Conservation (phyloP, 208 protist genomes). For the Dictyostelium gargantuum region DNA sequence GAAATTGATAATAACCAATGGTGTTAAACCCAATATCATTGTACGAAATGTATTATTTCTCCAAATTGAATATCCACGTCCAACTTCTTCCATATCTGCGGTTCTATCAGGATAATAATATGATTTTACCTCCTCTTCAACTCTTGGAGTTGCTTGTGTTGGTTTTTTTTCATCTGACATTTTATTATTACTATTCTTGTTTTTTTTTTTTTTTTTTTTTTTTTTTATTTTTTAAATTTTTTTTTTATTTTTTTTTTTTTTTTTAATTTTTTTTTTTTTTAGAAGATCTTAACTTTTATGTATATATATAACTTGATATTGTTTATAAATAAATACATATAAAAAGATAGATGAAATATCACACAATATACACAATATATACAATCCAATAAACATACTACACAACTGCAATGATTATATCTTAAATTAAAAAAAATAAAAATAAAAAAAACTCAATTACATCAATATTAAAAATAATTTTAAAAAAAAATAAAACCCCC, state of each 20-base stretch:
- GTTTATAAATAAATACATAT: no score
- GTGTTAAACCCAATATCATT: not conserved
- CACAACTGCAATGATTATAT: no score
- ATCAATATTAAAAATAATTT: no score
- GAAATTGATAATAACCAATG: slow-evolving; percentile 13
- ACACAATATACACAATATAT: no score
- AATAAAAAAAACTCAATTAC: no score
- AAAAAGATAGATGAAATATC: no score
- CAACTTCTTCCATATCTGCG: slow-evolving; percentile 40
- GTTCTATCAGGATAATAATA: slow-evolving; percentile 70
- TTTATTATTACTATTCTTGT: not conserved
- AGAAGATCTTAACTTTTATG: not conserved
- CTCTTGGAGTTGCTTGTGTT: not conserved
- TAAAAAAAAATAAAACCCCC: no score
- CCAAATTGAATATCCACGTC: slow-evolving; percentile 46
- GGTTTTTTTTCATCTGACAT: not conserved
- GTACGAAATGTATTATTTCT: slow-evolving; percentile 34
- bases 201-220: not conserved
- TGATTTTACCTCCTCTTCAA: slow-evolving; percentile 25
- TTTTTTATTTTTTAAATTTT: not conserved
- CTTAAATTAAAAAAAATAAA: no score
- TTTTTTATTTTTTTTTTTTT: not conserved
- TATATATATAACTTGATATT: no score
- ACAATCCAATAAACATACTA: no score
- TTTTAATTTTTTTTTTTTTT: not conserved